phyloP scores from a whole-genome alignment of 768 basidiomycete species.

The Mycena galopus region DNA sequence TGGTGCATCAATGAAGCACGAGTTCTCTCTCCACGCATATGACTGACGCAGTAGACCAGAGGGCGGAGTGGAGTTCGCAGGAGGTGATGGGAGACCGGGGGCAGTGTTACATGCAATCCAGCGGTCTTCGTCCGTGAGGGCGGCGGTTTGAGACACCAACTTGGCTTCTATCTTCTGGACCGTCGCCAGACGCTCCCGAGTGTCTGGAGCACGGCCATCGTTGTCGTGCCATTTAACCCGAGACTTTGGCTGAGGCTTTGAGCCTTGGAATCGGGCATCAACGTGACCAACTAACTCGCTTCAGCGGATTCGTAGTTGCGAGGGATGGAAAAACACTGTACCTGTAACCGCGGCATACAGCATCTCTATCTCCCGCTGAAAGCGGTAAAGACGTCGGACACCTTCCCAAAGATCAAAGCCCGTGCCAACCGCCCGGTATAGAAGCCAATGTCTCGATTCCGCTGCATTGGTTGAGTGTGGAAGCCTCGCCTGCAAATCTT shows the following conservation, averaged over 20 bases:
- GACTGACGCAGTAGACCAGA: not conserved
- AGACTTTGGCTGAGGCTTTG: conserved; percentile 8
- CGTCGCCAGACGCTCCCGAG: conserved; percentile 2
- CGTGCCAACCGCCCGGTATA: conserved; percentile 1
- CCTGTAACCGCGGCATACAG: conserved; percentile 12
- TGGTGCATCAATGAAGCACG: conserved; percentile 9
- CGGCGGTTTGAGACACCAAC: not conserved
- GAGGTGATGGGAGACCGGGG: not conserved
- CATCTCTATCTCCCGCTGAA: conserved; percentile 22
- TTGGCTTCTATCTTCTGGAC: not conserved
- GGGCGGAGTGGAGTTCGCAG: not conserved
- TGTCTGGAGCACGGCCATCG: conserved; percentile 23
- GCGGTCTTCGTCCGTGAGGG: not conserved
- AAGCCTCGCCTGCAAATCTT: not conserved
- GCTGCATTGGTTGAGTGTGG: no score
- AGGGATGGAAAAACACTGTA: not conserved
- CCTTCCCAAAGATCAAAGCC: conserved; percentile 16
- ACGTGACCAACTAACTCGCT: conserved; percentile 4
- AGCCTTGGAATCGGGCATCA: conserved; percentile 12
- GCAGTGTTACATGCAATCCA: not conserved
- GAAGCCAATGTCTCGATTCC: conserved; percentile 11
- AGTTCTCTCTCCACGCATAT: not conserved
- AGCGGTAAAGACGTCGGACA: not conserved
- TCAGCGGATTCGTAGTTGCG: not conserved
- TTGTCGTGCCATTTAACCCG: no score